These are phyloP conservation scores for Fusarium temperatum DNA, from an alignment of 2,329 filamentous ascomycete genomes.

Conservation along the genomic window DNA sequence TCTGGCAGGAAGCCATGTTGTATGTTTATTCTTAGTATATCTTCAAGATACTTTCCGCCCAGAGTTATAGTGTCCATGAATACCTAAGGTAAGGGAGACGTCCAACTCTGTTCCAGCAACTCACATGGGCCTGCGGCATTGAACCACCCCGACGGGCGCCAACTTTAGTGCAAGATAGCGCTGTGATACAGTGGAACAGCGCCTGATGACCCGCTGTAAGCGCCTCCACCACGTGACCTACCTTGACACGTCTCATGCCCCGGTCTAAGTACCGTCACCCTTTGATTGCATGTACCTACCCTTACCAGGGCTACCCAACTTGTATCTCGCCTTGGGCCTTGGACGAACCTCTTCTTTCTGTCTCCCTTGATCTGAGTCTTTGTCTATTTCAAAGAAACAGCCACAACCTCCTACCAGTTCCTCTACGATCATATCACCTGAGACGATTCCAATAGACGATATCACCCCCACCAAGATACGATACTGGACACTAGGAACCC, in stretches of 20 bases:
- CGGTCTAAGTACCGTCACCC: conserved; percentile 36
- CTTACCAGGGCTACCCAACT: conserved; percentile 34
- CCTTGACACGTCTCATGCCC: conserved; percentile 37
- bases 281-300: conserved; percentile 41
- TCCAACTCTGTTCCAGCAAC: not conserved
- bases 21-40: not conserved
- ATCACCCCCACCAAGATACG: conserved; percentile 8
- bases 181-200: conserved; percentile 36
- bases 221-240: conserved; percentile 39
- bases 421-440: conserved; percentile 10
- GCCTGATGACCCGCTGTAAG: conserved; percentile 33
- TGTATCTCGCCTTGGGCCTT: conserved; percentile 40
- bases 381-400: conserved; percentile 25
- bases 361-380: conserved; percentile 35
- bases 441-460: conserved; percentile 12
- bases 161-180: conserved; percentile 40
- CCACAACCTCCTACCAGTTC: conserved; percentile 7
- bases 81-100: not conserved
- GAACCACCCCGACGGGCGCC: conserved; percentile 32
- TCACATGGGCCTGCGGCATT: not conserved
- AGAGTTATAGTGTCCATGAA: not conserved
- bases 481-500: conserved; percentile 33
- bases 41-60: not conserved
- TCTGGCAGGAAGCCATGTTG: not conserved
- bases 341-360: conserved; percentile 33